phyloP scores from a whole-genome alignment of 148 eudicot genomes.

The Gaultheria prostrata region DNA sequence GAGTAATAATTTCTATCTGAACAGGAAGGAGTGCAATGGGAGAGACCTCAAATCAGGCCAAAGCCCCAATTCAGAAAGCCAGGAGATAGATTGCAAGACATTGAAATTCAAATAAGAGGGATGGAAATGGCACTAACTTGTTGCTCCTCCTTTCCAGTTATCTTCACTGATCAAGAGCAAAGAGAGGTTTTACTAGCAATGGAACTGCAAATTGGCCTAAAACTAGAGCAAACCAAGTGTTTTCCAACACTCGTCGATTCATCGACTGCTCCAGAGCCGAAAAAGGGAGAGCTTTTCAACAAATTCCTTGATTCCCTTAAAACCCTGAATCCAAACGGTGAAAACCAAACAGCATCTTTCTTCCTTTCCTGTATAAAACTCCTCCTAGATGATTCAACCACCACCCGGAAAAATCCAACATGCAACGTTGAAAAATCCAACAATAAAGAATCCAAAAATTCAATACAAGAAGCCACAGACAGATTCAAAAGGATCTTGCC shows the following conservation, averaged over 20 bases:
- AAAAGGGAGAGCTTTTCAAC: constrained; percentile 14
- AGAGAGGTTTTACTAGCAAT: constrained; percentile 15
- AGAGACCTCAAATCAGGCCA: constrained; percentile 26
- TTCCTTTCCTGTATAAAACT: constrained; percentile 36
- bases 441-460: not conserved
- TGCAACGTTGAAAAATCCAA: not conserved
- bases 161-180: constrained; percentile 23
- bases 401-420: not conserved
- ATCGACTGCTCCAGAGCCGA: constrained; percentile 24
- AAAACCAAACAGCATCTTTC: constrained; percentile 29
- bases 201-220: constrained; percentile 20
- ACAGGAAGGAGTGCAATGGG: constrained; percentile 53
- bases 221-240: constrained; percentile 27
- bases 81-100: constrained; percentile 31
- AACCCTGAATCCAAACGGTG: constrained; percentile 8
- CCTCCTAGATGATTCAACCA: constrained; percentile 20
- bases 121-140: constrained; percentile 46
- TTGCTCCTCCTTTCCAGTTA: constrained; percentile 17
- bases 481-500: constrained; percentile 11
- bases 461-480: not conserved
- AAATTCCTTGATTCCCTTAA: constrained; percentile 17
- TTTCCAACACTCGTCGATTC: constrained; percentile 22
- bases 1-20: not conserved
- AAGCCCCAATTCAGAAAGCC: constrained; percentile 17
- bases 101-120: constrained; percentile 40